Evolutionary conservation across 768 basidiomycete genomes (phyloP).

Genomic region (Mycena leptocephala): DNA sequence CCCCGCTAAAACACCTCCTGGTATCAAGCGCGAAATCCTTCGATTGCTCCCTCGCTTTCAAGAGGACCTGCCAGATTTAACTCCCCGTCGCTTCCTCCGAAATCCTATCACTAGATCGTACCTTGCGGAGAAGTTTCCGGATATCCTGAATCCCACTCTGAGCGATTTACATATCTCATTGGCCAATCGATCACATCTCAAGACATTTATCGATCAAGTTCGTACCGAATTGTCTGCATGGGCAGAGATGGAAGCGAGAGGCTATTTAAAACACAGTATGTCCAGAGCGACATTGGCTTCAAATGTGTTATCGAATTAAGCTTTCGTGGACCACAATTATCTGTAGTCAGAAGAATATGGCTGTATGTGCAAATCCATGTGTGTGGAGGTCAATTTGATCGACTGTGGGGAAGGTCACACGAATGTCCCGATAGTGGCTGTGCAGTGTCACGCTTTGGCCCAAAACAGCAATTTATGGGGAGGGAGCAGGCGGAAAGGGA

Average conservation of each 20-base stretch:
- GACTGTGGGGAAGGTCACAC: too few species aligned
- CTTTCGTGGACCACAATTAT: too few species aligned
- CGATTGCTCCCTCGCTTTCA: background rate
- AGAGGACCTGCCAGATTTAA: slow-evolving; percentile 27
- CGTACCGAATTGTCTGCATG: slow-evolving; percentile 42
- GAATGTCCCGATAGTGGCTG: too few species aligned
- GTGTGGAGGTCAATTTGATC: too few species aligned
- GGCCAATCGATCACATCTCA: slow-evolving; percentile 26
- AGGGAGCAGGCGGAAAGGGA: too few species aligned
- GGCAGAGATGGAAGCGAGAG: slow-evolving; percentile 33
- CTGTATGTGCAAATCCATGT: too few species aligned
- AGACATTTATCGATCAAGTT: slow-evolving; percentile 15
- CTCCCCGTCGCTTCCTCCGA: slow-evolving; percentile 21
- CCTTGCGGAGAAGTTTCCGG: background rate
- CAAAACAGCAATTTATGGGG: too few species aligned
- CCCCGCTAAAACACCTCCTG: slow-evolving; percentile 36
- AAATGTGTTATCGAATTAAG: slow-evolving; percentile 42
- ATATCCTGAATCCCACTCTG: slow-evolving; percentile 4
- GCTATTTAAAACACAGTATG: slow-evolving; percentile 38
- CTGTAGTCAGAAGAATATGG: too few species aligned
- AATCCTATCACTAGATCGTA: slow-evolving; percentile 13
- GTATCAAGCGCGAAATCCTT: slow-evolving; percentile 20
- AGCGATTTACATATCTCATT: slow-evolving; percentile 24
- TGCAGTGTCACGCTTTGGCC: too few species aligned
- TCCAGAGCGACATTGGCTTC: slow-evolving; percentile 49